Evolutionary conservation across 352 stramenopile species (phyloP).

Genomic region (Globisporangium rhizosaccharum): DNA sequence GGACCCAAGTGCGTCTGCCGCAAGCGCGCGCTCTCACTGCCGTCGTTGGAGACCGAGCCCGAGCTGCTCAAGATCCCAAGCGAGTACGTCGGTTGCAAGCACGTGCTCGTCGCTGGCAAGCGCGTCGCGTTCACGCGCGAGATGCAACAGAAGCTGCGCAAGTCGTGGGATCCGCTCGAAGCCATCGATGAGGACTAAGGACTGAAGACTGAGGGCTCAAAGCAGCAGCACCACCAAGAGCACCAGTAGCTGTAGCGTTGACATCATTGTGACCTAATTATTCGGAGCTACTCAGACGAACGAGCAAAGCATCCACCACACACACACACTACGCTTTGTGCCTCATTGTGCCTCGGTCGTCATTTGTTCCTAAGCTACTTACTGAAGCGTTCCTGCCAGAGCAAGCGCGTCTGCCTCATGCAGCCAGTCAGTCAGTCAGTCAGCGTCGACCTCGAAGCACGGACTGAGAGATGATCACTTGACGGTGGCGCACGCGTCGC

Average conservation of each 20-base stretch:
- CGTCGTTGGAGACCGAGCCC: not conserved
- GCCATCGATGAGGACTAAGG: conserved; percentile 36
- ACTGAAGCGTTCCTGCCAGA: not conserved
- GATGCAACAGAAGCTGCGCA: conserved; percentile 37
- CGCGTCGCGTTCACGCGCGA: conserved; percentile 46
- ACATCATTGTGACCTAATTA: not conserved
- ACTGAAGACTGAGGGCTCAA: not conserved
- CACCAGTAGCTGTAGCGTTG: not conserved
- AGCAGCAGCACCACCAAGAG: not conserved
- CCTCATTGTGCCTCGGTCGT: not conserved
- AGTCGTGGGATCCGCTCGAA: conserved; percentile 39
- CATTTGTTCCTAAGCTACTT: too few species aligned
- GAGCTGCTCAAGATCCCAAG: conserved; percentile 33
- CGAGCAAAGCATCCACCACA: not conserved
- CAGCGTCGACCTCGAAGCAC: not conserved
- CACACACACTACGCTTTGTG: not conserved
- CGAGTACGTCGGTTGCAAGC: conserved; percentile 37
- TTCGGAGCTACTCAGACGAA: not conserved
- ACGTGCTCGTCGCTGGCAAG: conserved; percentile 42
- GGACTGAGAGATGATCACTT: conserved; percentile 8
- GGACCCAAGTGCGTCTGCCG: conserved; percentile 51
- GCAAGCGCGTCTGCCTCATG: not conserved
- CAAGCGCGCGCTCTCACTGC: conserved; percentile 10
- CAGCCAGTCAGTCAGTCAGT: not conserved
- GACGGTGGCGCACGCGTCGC: conserved; percentile 1